A percentile compares a stretch with the other conserved stretches of the same genome.
Conservation (phyloP, 805 yeast species). For the Ogataea nonfermentans region DNA sequence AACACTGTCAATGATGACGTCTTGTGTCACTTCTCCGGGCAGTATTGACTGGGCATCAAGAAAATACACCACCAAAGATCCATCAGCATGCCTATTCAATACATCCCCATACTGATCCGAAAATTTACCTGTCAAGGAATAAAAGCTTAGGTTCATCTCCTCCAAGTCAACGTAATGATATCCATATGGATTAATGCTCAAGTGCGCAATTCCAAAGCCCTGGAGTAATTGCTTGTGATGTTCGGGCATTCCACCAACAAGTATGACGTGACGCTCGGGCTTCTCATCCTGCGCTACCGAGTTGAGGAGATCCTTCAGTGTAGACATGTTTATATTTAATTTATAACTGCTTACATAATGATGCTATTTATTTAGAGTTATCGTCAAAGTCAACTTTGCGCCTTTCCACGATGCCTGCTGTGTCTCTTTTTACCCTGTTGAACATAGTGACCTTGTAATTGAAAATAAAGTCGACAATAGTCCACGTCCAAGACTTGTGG, state of each 20-base stretch:
- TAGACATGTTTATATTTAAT: slow-evolving; percentile 11
- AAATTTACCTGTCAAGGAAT: slow-evolving; percentile 11
- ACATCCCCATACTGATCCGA: background rate
- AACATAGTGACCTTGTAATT: slow-evolving; percentile 68
- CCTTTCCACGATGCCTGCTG: slow-evolving; percentile 35
- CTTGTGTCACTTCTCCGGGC: background rate
- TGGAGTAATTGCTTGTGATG: slow-evolving; percentile 9
- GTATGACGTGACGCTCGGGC: slow-evolving; percentile 3
- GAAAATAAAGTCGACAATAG: slow-evolving; percentile 67
- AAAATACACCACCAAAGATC: background rate
- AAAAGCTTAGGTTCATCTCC: slow-evolving; percentile 10
- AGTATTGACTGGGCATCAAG: background rate
- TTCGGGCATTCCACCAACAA: slow-evolving; percentile 11
- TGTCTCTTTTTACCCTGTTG: slow-evolving; percentile 74
- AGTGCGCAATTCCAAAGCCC: slow-evolving; percentile 1
- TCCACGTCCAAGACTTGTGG: slow-evolving; percentile 77
- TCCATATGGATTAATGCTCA: slow-evolving; percentile 12
- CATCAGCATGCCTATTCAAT: background rate
- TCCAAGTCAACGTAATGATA: slow-evolving; percentile 9
- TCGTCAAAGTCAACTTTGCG: slow-evolving; percentile 34
- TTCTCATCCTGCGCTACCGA: slow-evolving; percentile 7
- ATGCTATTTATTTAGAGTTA: slow-evolving; percentile 25
- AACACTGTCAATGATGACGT: slow-evolving; percentile 1
- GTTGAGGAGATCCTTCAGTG: slow-evolving; percentile 13
- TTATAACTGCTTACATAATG: background rate